A percentile compares a stretch with the other conserved stretches of the same genome.
These are phyloP conservation scores for Amylocystis lapponica DNA, from an alignment of 768 basidiomycete genomes.

Conservation along the genomic window DNA sequence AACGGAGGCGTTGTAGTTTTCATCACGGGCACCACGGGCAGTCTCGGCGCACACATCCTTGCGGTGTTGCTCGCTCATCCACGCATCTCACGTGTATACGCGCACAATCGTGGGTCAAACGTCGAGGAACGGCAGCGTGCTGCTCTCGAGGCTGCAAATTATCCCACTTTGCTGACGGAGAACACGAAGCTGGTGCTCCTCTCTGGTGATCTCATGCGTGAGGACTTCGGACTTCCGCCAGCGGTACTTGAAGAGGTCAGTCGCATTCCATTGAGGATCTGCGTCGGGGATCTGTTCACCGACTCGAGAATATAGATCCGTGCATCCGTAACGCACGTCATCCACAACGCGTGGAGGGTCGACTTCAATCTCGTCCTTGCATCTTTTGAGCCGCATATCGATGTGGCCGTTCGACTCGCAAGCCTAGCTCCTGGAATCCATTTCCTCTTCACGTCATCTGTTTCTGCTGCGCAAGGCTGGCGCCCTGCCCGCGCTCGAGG, in stretches of 20 bases:
- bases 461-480: slow-evolving; percentile 6
- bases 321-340: slow-evolving; percentile 8
- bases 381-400: slow-evolving; percentile 33
- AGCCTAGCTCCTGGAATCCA: slow-evolving; percentile 10
- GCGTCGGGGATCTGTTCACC: too few species aligned
- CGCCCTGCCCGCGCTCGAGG: slow-evolving; percentile 17
- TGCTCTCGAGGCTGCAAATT: slow-evolving; percentile 12
- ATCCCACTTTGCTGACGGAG: slow-evolving; percentile 7
- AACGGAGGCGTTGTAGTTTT: too few species aligned
- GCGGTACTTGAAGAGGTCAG: slow-evolving; percentile 11
- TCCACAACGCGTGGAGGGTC: slow-evolving; percentile 36
- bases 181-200: slow-evolving; percentile 12
- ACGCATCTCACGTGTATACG: slow-evolving; percentile 19
- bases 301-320: slow-evolving; percentile 6
- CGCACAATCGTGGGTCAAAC: slow-evolving; percentile 15
- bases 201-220: slow-evolving; percentile 13
- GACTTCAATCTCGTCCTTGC: slow-evolving; percentile 36
- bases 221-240: slow-evolving; percentile 12
- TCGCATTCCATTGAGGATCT: background rate
- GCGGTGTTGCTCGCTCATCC: slow-evolving; percentile 14
- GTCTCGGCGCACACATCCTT: slow-evolving; percentile 24
- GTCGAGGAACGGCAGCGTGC: slow-evolving; percentile 9
- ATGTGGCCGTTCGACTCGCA: too few species aligned
- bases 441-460: slow-evolving; percentile 7
- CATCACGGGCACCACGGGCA: slow-evolving; percentile 31